These are phyloP conservation scores for Lasiodiplodia sp. DNA, from an alignment of 2,329 filamentous ascomycete species.

Conservation along the genomic window DNA sequence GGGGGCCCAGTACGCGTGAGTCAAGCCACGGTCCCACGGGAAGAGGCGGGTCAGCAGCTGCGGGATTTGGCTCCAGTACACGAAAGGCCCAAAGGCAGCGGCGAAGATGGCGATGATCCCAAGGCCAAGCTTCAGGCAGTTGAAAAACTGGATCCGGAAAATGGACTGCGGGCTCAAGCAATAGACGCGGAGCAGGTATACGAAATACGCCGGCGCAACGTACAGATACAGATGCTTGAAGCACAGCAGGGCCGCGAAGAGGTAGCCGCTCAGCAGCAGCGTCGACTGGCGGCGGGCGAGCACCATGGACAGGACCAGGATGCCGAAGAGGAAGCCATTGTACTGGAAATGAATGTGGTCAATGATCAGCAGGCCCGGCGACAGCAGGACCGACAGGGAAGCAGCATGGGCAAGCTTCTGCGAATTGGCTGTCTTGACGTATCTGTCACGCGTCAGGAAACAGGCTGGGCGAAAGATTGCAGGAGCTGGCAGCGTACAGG, in stretches of 20 bases:
- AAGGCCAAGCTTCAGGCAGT: conserved; percentile 81
- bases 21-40: conserved; percentile 90
- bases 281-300: conserved; percentile 78
- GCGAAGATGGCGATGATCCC: conserved; percentile 76
- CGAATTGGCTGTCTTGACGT: conserved; percentile 75
- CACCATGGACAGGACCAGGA: conserved; percentile 86
- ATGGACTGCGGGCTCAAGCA: conserved; percentile 81
- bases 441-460: conserved; percentile 59
- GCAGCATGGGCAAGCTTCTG: conserved; percentile 83
- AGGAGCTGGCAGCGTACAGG: conserved; percentile 58
- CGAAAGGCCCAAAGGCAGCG: conserved; percentile 90
- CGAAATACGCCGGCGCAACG: conserved; percentile 92
- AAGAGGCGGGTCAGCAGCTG: conserved; percentile 88
- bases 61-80: conserved; percentile 78
- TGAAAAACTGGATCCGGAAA: conserved; percentile 77
- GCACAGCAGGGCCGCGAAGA: conserved; percentile 86
- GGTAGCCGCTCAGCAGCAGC: conserved; percentile 77
- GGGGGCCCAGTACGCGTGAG: conserved; percentile 98
- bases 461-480: conserved; percentile 3
- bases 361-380: conserved; percentile 92
- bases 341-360: conserved; percentile 99
- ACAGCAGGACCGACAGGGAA: conserved; percentile 87
- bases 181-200: conserved; percentile 88
- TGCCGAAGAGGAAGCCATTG: conserved; percentile 94
- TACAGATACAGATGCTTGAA: conserved; percentile 99